These are phyloP conservation scores for Vaccinium corymbosum DNA, from an alignment of 148 eudicot genomes.

Conservation along the genomic window DNA sequence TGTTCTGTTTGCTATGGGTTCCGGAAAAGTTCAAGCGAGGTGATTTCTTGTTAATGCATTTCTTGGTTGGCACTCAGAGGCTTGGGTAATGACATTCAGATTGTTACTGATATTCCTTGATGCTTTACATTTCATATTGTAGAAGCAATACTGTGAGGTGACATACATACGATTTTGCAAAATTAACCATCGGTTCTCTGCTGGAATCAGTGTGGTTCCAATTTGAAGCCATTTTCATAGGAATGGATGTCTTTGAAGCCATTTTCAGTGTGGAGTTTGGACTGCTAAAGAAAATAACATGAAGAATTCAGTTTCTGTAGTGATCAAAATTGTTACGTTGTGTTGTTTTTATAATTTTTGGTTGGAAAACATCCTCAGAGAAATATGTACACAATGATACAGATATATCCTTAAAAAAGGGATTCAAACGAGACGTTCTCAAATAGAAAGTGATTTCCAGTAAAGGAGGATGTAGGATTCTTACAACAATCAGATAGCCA, in stretches of 20 bases:
- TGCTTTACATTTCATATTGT: neutral
- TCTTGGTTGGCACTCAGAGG: neutral
- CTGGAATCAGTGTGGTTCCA: neutral
- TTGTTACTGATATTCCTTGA: neutral
- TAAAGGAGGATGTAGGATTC: neutral
- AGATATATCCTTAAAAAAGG: neutral
- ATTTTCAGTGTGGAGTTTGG: neutral
- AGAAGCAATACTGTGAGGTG: neutral
- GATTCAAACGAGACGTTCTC: neutral
- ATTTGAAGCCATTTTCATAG: no score
- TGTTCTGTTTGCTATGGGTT: neutral
- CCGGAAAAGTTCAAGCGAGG: neutral
- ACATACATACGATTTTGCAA: neutral
- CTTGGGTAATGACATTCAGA: neutral
- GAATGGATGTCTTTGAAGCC: neutral
- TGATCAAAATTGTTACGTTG: neutral
- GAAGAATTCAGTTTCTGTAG: neutral
- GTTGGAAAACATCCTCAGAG: neutral
- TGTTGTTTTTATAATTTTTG: neutral
- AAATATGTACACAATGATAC: neutral
- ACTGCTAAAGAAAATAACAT: neutral
- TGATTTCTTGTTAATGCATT: neutral
- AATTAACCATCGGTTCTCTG: neutral
- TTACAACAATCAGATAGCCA: neutral
- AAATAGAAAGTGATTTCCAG: neutral